These are phyloP conservation scores for Suillus brevipes DNA, from an alignment of 768 basidiomycete species.

Conservation along the genomic window DNA sequence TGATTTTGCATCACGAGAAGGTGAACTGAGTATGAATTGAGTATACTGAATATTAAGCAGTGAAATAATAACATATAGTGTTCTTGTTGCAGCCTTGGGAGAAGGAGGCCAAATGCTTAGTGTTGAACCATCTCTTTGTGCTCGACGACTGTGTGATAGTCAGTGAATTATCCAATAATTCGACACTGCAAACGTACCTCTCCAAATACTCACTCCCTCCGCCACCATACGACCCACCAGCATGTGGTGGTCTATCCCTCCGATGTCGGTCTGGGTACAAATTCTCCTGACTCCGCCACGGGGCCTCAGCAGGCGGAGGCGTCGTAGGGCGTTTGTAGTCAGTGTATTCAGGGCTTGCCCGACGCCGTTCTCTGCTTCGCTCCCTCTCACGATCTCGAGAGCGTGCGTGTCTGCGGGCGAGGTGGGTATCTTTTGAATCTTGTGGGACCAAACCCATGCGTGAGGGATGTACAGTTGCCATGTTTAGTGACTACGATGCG, in stretches of 20 bases:
- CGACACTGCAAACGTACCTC: constrained; percentile 44
- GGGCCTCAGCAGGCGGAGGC: constrained; percentile 36
- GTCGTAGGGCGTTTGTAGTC: constrained; percentile 53
- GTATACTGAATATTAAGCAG: background rate
- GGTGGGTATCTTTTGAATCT: constrained; percentile 24
- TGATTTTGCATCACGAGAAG: constrained; percentile 50
- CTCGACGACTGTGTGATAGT: constrained; percentile 56
- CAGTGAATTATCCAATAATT: background rate
- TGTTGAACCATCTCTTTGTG: constrained; percentile 58
- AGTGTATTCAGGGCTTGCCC: constrained; percentile 60
- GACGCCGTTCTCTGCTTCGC: constrained; percentile 30
- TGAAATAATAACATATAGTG: constrained; percentile 43
- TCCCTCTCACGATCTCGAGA: constrained; percentile 33
- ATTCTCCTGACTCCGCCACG: constrained; percentile 51
- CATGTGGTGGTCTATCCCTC: constrained; percentile 30
- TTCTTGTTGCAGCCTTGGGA: constrained; percentile 64
- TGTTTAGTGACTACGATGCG: constrained; percentile 24
- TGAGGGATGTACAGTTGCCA: constrained; percentile 78
- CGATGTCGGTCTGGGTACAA: constrained; percentile 52
- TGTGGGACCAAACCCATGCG: constrained; percentile 66
- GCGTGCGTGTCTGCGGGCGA: constrained; percentile 32
- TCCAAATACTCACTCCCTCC: constrained; percentile 58
- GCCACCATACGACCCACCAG: constrained; percentile 34
- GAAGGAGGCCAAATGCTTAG: constrained; percentile 82
- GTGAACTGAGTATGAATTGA: constrained; percentile 45